phyloP scores from a whole-genome alignment of 1,139 yeast genomes.

The Lodderomyces margitis region DNA sequence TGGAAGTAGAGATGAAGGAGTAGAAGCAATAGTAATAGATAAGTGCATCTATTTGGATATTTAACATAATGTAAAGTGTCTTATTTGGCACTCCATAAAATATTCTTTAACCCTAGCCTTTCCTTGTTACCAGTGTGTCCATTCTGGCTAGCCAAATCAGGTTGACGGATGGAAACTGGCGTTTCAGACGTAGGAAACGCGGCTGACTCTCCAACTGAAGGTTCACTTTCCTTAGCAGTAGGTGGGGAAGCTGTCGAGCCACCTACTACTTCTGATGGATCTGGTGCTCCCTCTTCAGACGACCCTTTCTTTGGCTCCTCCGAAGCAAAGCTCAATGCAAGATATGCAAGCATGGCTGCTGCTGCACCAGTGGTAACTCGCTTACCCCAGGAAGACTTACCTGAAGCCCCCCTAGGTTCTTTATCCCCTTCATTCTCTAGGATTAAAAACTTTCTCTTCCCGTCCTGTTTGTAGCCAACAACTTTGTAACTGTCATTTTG shows the following conservation, averaged over 20 bases:
- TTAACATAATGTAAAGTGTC: not conserved
- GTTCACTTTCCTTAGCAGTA: not conserved
- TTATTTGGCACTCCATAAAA: constrained; percentile 3
- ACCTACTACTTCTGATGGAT: not conserved
- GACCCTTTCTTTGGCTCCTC: not conserved
- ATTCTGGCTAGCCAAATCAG: not conserved
- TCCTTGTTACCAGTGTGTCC: not conserved
- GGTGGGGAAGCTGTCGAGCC: not conserved
- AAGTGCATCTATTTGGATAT: not conserved
- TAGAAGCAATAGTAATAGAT: no score
- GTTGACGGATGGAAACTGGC: not conserved
- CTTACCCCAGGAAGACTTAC: not conserved
- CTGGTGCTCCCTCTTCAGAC: no score
- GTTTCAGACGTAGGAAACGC: no score
- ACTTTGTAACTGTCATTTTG: constrained; percentile 37
- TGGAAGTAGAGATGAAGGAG: constrained; percentile 25
- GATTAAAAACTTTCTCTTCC: constrained; percentile 27
- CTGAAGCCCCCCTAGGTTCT: constrained; percentile 7
- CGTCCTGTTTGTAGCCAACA: constrained; percentile 28
- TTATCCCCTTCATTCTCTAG: constrained; percentile 20
- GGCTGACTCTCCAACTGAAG: no score
- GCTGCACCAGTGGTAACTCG: constrained; percentile 2
- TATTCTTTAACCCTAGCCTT: not conserved
- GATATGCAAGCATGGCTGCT: not conserved
- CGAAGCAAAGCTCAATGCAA: not conserved